Conservation (phyloP, 1,284 basidiomycete genomes). For the Dichomitus squalens region DNA sequence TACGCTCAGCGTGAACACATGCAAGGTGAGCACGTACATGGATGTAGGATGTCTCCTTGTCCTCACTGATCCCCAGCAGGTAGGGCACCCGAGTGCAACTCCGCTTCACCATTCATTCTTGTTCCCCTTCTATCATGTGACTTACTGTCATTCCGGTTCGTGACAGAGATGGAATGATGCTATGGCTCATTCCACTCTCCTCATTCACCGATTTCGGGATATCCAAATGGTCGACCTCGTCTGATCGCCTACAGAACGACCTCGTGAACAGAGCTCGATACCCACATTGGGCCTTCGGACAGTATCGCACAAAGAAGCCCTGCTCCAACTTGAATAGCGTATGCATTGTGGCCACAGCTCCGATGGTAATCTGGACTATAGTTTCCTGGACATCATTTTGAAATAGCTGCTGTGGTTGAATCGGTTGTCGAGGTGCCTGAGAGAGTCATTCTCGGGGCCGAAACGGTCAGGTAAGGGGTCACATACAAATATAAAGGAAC, state of each 20-base stretch:
- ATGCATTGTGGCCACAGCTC: too few species aligned
- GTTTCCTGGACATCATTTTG: too few species aligned
- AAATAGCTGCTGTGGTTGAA: neutral
- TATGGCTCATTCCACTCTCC: neutral
- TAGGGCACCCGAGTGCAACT: too few species aligned
- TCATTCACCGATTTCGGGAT: neutral
- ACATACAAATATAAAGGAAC: neutral
- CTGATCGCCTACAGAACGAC: neutral
- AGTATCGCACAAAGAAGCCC: too few species aligned
- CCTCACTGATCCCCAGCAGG: too few species aligned
- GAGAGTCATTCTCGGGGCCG: neutral
- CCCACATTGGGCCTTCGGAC: too few species aligned
- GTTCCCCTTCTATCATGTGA: neutral
- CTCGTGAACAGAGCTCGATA: neutral
- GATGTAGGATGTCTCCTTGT: too few species aligned
- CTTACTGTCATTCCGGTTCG: neutral
- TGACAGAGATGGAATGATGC: neutral
- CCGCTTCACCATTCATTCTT: too few species aligned
- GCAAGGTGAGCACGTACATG: neutral
- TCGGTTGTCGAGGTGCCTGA: neutral
- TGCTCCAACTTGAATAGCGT: too few species aligned
- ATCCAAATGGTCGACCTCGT: neutral
- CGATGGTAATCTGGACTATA: too few species aligned
- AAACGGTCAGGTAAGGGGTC: too few species aligned
- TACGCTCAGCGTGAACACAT: neutral